phyloP scores from a whole-genome alignment of 306 rosid genomes.

The Ammopiptanthus mongolicus region DNA sequence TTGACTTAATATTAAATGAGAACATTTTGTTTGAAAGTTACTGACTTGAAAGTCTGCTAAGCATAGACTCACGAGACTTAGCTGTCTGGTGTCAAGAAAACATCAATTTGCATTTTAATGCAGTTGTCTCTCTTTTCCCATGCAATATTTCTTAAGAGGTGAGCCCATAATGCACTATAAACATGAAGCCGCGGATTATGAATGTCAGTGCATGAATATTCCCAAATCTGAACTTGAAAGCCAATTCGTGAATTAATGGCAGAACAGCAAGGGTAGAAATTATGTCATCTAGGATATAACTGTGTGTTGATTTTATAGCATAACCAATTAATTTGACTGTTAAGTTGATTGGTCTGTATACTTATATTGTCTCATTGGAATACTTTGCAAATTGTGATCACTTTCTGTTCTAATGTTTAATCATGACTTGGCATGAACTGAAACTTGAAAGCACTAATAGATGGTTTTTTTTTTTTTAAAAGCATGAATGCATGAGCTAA shows the following conservation, averaged over 20 bases:
- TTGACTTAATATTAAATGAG: not conserved
- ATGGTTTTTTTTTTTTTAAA: not conserved
- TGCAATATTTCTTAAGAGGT: not conserved
- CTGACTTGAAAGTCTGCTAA: not conserved
- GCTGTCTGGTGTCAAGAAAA: not conserved
- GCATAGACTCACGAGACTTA: not conserved
- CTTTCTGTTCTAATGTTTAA: not conserved
- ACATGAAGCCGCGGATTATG: not conserved
- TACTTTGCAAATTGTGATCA: not conserved
- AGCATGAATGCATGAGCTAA: not conserved
- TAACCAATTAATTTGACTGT: not conserved
- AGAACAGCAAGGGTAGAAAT: not conserved
- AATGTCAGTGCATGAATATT: not conserved
- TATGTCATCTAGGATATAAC: not conserved
- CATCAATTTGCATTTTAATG: not conserved
- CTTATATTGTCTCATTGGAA: not conserved
- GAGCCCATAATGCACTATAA: not conserved
- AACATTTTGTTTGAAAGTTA: conserved; percentile 6
- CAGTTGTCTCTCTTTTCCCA: not conserved
- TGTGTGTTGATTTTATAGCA: not conserved
- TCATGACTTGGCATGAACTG: not conserved
- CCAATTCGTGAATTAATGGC: not conserved
- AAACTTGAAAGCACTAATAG: not conserved
- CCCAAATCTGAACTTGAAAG: not conserved
- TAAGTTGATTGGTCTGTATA: not conserved